Conservation (phyloP, 2,329 filamentous ascomycete species). For the Colletotrichum sp. region DNA sequence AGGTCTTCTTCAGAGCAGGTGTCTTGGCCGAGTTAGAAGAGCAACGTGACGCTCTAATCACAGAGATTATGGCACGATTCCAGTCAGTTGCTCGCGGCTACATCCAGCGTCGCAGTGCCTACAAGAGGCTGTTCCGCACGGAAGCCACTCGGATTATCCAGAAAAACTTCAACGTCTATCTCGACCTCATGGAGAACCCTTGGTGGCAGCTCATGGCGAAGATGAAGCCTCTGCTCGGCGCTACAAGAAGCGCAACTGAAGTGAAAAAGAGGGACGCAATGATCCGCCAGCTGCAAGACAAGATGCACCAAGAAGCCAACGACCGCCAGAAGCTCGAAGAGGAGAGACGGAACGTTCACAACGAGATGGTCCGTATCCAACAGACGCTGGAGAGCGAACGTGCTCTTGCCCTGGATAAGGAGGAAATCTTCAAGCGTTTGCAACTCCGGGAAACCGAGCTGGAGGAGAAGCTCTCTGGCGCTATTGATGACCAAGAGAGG, state of each 20-base stretch:
- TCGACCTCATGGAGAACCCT: constrained; percentile 87
- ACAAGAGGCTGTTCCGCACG: constrained; percentile 92
- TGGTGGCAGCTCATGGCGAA: constrained; percentile 97
- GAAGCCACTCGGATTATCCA: constrained; percentile 96
- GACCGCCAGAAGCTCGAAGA: constrained; percentile 86
- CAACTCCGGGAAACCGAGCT: constrained; percentile 91
- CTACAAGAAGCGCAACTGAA: constrained; percentile 88
- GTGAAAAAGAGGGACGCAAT: constrained; percentile 95
- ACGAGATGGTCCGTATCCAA: constrained; percentile 87
- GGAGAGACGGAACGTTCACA: constrained; percentile 84
- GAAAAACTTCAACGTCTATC: constrained; percentile 89
- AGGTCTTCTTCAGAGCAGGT: constrained; percentile 97
- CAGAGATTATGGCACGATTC: constrained; percentile 91
- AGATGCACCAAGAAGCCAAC: constrained; percentile 77
- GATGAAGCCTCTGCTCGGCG: constrained; percentile 94
- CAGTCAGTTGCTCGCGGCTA: constrained; percentile 93
- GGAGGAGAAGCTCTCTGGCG: constrained; percentile 89
- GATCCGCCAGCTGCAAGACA: constrained; percentile 85
- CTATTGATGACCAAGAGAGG: constrained; percentile 91
- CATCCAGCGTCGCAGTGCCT: constrained; percentile 83
- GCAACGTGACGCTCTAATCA: constrained; percentile 89
- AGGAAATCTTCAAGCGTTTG: constrained; percentile 98
- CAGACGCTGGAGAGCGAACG: constrained; percentile 95
- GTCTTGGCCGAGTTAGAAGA: constrained; percentile 97
- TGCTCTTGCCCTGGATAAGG: constrained; percentile 94